A percentile compares a stretch with the other conserved stretches of the same genome.
Conservation (phyloP, 2,329 filamentous ascomycete genomes). For the Fusarium anthophilum region DNA sequence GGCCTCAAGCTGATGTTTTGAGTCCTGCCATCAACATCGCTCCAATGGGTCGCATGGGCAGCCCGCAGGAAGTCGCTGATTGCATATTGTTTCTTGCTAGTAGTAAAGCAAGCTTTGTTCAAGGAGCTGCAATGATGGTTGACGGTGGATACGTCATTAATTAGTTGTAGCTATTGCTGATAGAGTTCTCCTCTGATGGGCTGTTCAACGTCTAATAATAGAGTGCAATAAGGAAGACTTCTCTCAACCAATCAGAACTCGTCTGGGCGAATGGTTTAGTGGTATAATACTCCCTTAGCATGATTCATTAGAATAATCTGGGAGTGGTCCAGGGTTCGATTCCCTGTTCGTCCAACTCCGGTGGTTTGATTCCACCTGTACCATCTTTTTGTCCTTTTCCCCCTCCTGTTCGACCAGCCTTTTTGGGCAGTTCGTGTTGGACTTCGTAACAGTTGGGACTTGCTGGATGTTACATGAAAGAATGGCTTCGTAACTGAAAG, state of each 20-base stretch:
- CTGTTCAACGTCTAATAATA: rapidly evolving
- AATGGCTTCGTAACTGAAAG: not conserved
- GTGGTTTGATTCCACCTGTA: not conserved
- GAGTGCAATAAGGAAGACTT: rapidly evolving
- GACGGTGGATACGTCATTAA: slow-evolving; percentile 64
- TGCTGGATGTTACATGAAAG: not conserved
- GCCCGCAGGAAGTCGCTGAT: slow-evolving; percentile 59
- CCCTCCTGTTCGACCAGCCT: rapidly evolving
- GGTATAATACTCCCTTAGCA: slow-evolving; percentile 20
- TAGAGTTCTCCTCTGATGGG: not conserved
- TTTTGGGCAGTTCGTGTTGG: rapidly evolving
- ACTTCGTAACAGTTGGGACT: not conserved
- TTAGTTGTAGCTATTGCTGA: slow-evolving; percentile 19
- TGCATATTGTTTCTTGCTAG: slow-evolving; percentile 60
- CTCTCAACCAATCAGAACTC: not conserved
- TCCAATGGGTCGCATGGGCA: slow-evolving; percentile 62
- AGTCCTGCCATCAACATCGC: slow-evolving; percentile 47
- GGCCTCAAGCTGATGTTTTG: slow-evolving; percentile 36
- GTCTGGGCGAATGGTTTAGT: slow-evolving; percentile 12
- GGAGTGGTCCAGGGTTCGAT: slow-evolving; percentile 12
- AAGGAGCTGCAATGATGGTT: slow-evolving; percentile 61
- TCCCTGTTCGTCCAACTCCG: not conserved
- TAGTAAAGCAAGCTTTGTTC: slow-evolving; percentile 59
- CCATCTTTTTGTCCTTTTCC: not conserved
- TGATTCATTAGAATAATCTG: not conserved